Evolutionary conservation across 202 grass and related monocot genomes (phyloP).

Genomic region (Setaria italica): DNA sequence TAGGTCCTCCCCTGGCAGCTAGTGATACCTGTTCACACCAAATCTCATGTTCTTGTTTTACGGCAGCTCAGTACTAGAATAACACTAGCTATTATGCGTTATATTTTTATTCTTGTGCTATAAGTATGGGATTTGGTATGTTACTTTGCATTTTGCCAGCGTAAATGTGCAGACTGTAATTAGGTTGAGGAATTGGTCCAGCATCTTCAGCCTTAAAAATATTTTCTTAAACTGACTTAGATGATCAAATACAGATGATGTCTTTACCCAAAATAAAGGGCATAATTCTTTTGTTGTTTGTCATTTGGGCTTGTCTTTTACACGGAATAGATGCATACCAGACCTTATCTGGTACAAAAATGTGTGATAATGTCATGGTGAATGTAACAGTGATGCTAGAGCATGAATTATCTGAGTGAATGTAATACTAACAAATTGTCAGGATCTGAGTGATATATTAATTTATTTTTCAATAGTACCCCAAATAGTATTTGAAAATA

Average conservation of each 20-base stretch:
- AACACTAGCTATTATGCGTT: background rate
- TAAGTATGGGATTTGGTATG: slow-evolving; percentile 10
- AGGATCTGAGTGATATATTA: background rate
- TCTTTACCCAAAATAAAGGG: slow-evolving; percentile 17
- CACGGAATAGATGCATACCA: background rate
- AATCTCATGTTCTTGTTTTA: too few relatives aligned
- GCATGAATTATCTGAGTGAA: background rate
- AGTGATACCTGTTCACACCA: too few relatives aligned
- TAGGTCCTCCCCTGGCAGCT: too few relatives aligned
- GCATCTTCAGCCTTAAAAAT: slow-evolving; percentile 10
- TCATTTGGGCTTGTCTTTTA: slow-evolving; percentile 7
- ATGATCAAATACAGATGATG: slow-evolving; percentile 9
- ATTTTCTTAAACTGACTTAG: slow-evolving; percentile 4
- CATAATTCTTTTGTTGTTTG: slow-evolving; percentile 4
- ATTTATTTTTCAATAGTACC: slow-evolving; percentile 2
- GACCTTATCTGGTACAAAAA: background rate
- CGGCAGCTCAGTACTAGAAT: background rate
- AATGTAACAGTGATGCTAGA: background rate
- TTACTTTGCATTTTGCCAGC: slow-evolving; percentile 4
- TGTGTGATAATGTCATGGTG: background rate
- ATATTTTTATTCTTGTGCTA: background rate
- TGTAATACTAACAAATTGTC: background rate
- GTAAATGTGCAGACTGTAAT: background rate
- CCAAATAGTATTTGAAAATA: background rate
- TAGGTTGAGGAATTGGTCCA: background rate